These are phyloP conservation scores for Rhynchosporium agropyri DNA, from an alignment of 2,329 filamentous ascomycete genomes.

Conservation along the genomic window DNA sequence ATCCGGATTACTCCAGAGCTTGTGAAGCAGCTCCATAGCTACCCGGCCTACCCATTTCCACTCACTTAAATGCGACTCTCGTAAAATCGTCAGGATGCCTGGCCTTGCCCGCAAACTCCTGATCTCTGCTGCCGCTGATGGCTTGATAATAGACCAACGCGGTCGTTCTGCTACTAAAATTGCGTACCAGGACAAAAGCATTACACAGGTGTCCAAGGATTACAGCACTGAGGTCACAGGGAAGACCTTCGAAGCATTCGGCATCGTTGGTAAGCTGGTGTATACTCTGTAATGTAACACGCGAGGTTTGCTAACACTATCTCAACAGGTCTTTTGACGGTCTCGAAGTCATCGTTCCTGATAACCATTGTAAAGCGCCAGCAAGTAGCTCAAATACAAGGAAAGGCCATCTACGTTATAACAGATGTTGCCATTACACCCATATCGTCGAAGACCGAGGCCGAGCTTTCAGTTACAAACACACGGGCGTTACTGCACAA, in stretches of 20 bases:
- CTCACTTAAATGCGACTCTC: constrained; percentile 15
- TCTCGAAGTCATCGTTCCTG: constrained; percentile 81
- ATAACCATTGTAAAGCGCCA: constrained; percentile 84
- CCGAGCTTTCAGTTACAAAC: constrained; percentile 68
- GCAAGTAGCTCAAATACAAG: constrained; percentile 85
- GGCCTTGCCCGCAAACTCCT: constrained; percentile 42
- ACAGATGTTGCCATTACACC: constrained; percentile 92
- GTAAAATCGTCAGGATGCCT: constrained; percentile 40
- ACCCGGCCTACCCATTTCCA: not conserved
- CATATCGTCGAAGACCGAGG: constrained; percentile 74
- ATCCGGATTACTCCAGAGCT: not conserved
- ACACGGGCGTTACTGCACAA: constrained; percentile 53
- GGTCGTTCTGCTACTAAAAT: constrained; percentile 39
- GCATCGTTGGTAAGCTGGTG: constrained; percentile 40
- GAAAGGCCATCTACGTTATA: constrained; percentile 81
- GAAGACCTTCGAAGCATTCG: constrained; percentile 43
- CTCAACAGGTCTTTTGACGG: constrained; percentile 73
- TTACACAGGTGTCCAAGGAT: constrained; percentile 33
- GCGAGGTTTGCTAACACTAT: not conserved
- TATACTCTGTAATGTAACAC: not conserved
- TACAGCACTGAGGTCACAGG: constrained; percentile 18
- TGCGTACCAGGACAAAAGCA: constrained; percentile 38
- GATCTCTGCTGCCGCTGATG: constrained; percentile 43
- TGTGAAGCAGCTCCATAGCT: too few relatives aligned
- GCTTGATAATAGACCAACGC: constrained; percentile 41